These are phyloP conservation scores for Trypanosoma theileri DNA, from an alignment of 208 protist genomes.

Conservation along the genomic window DNA sequence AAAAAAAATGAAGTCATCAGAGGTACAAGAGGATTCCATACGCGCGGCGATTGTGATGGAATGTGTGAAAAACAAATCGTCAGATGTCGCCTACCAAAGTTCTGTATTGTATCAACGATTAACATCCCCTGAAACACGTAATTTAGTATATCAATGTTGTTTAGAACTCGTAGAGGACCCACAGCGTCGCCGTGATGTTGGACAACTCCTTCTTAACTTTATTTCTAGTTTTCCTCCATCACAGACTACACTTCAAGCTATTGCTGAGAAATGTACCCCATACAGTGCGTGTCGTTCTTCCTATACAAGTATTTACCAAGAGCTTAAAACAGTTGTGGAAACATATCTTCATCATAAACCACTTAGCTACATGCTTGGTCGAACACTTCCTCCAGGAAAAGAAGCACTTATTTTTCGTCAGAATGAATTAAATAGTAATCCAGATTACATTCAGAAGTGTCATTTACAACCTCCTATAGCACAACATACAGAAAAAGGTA, in stretches of 20 bases:
- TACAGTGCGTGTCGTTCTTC: constrained; percentile 22
- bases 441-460: constrained; percentile 34
- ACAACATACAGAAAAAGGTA: constrained; percentile 30
- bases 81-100: constrained; percentile 9
- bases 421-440: constrained; percentile 31
- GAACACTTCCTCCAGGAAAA: constrained; percentile 25
- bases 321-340: constrained; percentile 30
- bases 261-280: constrained; percentile 32
- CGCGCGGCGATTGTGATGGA: constrained; percentile 30
- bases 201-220: constrained; percentile 62
- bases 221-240: constrained; percentile 75
- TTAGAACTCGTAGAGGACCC: constrained; percentile 65
- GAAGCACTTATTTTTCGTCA: constrained; percentile 27
- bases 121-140: constrained; percentile 46
- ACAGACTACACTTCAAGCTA: constrained; percentile 35
- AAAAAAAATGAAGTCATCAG: constrained; percentile 27
- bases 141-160: constrained; percentile 69
- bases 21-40: constrained; percentile 35
- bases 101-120: constrained; percentile 37
- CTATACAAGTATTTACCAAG: constrained; percentile 31
- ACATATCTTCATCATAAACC: constrained; percentile 37
- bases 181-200: constrained; percentile 53
- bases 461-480: constrained; percentile 28
- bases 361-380: constrained; percentile 32
- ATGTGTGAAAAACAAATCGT: constrained; percentile 31